Evolutionary conservation across 1,139 yeast species (phyloP), one percentile per base, ranked within the genome.

Genomic region (Spathaspora sp.): DNA sequence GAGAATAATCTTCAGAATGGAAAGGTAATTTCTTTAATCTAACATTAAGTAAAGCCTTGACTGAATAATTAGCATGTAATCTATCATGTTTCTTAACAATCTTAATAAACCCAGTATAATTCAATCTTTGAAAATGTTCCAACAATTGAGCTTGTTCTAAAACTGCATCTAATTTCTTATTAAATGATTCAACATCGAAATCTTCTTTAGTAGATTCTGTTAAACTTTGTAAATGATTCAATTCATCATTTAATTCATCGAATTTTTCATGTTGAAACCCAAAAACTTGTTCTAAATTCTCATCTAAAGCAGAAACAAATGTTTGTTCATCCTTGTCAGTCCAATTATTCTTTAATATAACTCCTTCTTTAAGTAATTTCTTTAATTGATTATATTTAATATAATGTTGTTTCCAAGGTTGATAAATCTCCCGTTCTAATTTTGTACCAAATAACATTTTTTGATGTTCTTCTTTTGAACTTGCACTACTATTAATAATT

Each of bases 51-150:
- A 93, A 71, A 0, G 98, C 96, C 64, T 84, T 86, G 34, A 93
- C 97, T 26, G 93, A 86, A 65, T 86, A 93, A 53, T 82, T 77
- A 17, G 90, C 80, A 63, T 91, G 97, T 53, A 91, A 68, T 48
- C 97, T 81, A 68, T 93, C 99, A 61, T 93, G 99, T 67, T 91
- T 93, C 72, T 93, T 91, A 55, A 91, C 97, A 57, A 93, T 89
- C 64, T 93, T 93, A 60, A 84, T 80, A 68, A 93, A 93, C 3
- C 98, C 99, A 18, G 99, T 91, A 70, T 86, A 93, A 67, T 93
- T 93, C 56, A 91, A 70, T 59, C 99, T 79, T 44, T 95, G 86
- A 68, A 93, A 93, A 60, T 82, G 89, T 62, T 91, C 97, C 60
- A 93, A 75, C 60, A 89, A 93, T 56, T 87, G 89, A 11, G 98